These are phyloP conservation scores for Aspergillus viridinutans DNA, from an alignment of 2,329 filamentous ascomycete genomes.

Conservation along the genomic window DNA sequence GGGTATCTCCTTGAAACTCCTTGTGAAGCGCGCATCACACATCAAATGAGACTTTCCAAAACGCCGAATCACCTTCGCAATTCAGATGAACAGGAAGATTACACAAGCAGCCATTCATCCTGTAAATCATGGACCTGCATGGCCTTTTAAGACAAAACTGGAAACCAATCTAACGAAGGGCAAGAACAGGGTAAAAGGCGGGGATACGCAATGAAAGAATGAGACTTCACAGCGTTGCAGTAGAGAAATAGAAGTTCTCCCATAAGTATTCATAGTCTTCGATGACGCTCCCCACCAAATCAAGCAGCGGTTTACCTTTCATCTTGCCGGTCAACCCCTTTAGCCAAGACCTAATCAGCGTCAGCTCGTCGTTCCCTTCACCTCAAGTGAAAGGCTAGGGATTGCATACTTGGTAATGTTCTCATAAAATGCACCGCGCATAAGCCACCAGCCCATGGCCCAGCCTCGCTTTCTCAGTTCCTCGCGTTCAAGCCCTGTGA, in stretches of 20 bases:
- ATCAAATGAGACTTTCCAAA: neutral
- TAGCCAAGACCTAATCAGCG: conserved; percentile 49
- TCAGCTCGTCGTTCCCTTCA: conserved; percentile 18
- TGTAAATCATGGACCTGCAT: neutral
- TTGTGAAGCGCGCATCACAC: neutral
- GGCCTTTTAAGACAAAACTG: neutral
- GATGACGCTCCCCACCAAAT: conserved; percentile 76
- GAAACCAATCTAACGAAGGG: conserved; percentile 4
- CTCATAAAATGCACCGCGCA: conserved; percentile 97
- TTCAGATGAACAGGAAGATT: neutral
- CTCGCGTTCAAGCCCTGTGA: conserved; percentile 83
- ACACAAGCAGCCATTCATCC: neutral
- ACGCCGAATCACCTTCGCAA: neutral
- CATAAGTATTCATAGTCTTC: conserved; percentile 97
- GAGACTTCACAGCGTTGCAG: conserved; percentile 46
- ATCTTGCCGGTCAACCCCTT: conserved; percentile 69
- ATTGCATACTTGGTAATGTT: conserved; percentile 65
- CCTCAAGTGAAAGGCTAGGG: neutral
- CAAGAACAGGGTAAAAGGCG: conserved; percentile 5
- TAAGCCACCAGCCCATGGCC: conserved; percentile 90
- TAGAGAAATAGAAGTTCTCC: conserved; percentile 94
- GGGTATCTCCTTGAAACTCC: conserved; percentile 6
- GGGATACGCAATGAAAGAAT: neutral
- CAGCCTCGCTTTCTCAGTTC: conserved; percentile 85
- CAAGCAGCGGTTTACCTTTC: conserved; percentile 67